phyloP scores from a whole-genome alignment of 331 rosid species.

The Erythrophleum ivorense region DNA sequence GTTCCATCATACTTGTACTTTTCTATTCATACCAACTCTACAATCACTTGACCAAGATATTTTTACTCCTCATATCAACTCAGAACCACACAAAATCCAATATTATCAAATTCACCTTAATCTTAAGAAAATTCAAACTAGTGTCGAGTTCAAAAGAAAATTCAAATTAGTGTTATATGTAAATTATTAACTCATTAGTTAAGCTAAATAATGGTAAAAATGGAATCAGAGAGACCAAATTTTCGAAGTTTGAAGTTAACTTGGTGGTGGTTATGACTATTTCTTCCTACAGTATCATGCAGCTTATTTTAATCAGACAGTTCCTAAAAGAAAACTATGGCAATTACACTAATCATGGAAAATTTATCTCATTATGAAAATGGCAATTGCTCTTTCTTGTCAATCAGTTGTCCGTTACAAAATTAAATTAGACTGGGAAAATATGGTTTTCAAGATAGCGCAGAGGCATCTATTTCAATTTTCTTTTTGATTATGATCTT shows the following conservation, averaged over 20 bases:
- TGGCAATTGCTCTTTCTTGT: slow-evolving; percentile 45
- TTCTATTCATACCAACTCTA: slow-evolving; percentile 10
- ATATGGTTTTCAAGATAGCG: slow-evolving; percentile 54
- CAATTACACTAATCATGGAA: slow-evolving; percentile 8
- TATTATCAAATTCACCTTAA: too few species aligned
- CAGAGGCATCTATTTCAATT: slow-evolving; percentile 58
- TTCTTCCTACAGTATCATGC: slow-evolving; percentile 14
- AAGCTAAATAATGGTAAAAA: too few species aligned
- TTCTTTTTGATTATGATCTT: slow-evolving; percentile 49
- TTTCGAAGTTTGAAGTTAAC: not conserved
- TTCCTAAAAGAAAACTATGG: not conserved
- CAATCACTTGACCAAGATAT: not conserved
- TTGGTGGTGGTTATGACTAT: slow-evolving; percentile 3
- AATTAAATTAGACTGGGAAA: slow-evolving; percentile 50
- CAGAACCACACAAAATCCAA: not conserved
- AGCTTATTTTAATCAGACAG: slow-evolving; percentile 26
- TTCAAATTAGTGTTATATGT: too few species aligned
- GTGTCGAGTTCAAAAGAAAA: too few species aligned
- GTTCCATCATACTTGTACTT: slow-evolving; percentile 8
- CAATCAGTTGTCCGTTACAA: slow-evolving; percentile 57
- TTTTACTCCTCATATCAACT: not conserved
- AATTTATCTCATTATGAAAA: not conserved
- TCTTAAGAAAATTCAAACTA: too few species aligned
- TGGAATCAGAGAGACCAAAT: not conserved
- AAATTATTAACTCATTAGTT: too few species aligned